Percentiles rank a stretch among this genome's conserved stretches.
These are phyloP conservation scores for Tolypocladium inflatum DNA, from an alignment of 2,329 filamentous ascomycete genomes.

Conservation along the genomic window DNA sequence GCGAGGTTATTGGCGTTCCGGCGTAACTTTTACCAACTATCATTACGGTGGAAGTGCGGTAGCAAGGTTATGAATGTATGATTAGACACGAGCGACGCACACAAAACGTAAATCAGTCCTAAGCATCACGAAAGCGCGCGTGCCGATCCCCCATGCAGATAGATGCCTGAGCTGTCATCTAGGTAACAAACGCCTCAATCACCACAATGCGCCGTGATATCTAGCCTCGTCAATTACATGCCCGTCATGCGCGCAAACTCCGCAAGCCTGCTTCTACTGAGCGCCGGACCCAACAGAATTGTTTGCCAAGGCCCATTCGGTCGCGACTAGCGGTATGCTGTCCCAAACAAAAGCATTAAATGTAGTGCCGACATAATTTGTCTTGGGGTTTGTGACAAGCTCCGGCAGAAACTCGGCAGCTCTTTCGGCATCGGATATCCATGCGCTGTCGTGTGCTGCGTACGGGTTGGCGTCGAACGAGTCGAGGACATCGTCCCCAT, in stretches of 20 bases:
- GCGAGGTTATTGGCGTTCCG: constrained; percentile 7
- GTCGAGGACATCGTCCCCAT: not conserved
- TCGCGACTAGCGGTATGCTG: not conserved
- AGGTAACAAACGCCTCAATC: not conserved
- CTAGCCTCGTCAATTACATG: not conserved
- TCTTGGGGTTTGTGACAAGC: not conserved
- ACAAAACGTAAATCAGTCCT: not conserved
- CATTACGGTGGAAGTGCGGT: not conserved
- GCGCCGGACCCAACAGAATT: not conserved
- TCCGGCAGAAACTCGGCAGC: not conserved
- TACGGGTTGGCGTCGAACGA: not conserved
- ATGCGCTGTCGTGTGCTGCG: not conserved
- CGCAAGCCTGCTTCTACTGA: not conserved
- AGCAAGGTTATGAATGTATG: too few species aligned
- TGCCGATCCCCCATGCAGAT: not conserved
- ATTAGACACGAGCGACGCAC: not conserved
- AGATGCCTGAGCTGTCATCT: not conserved
- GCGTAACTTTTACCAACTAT: not conserved
- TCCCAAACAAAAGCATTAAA: not conserved
- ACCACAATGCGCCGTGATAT: not conserved
- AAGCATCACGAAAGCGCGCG: not conserved
- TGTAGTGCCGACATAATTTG: not conserved
- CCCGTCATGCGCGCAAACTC: not conserved
- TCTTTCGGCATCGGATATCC: not conserved
- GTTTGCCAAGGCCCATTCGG: not conserved